Conservation (phyloP, 2,329 filamentous ascomycete genomes). For the Epichloe gansuensis region DNA sequence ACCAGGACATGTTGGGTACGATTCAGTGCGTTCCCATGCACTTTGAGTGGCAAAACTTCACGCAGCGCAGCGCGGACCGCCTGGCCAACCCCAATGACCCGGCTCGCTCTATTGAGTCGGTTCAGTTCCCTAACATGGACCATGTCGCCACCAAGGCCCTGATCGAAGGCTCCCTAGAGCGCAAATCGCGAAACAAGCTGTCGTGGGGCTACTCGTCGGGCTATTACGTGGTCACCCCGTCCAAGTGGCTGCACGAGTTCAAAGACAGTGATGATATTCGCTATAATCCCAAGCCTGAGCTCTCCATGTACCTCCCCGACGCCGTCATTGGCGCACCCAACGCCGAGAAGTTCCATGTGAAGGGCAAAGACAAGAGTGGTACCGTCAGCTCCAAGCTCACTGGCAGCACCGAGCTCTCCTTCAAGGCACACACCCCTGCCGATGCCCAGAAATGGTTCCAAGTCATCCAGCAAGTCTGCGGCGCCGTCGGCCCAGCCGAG, state of each 20-base stretch:
- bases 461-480: slow-evolving; percentile 51
- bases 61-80: slow-evolving; percentile 52
- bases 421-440: slow-evolving; percentile 72
- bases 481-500: slow-evolving; percentile 30
- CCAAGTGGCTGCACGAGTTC: slow-evolving; percentile 89
- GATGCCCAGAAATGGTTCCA: slow-evolving; percentile 81
- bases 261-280: slow-evolving; percentile 70
- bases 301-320: slow-evolving; percentile 86
- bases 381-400: slow-evolving; percentile 70
- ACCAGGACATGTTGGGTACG: slow-evolving; percentile 67
- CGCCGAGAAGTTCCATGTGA: slow-evolving; percentile 82
- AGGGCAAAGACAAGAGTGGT: slow-evolving; percentile 83
- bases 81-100: slow-evolving; percentile 68
- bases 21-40: slow-evolving; percentile 67
- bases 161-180: slow-evolving; percentile 79
- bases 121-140: slow-evolving; percentile 79
- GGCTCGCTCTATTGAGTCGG: slow-evolving; percentile 57
- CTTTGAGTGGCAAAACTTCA: slow-evolving; percentile 87
- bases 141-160: slow-evolving; percentile 69
- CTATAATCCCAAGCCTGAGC: slow-evolving; percentile 67
- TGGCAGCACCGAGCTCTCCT: slow-evolving; percentile 65
- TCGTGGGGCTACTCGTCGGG: slow-evolving; percentile 61
- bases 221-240: slow-evolving; percentile 84
- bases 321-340: slow-evolving; percentile 60
- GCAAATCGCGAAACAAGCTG: slow-evolving; percentile 79